A percentile compares a stretch with the other conserved stretches of the same genome.
Evolutionary conservation across 2,329 filamentous ascomycete species (phyloP).

Genomic region (Waltergamsia citrina): DNA sequence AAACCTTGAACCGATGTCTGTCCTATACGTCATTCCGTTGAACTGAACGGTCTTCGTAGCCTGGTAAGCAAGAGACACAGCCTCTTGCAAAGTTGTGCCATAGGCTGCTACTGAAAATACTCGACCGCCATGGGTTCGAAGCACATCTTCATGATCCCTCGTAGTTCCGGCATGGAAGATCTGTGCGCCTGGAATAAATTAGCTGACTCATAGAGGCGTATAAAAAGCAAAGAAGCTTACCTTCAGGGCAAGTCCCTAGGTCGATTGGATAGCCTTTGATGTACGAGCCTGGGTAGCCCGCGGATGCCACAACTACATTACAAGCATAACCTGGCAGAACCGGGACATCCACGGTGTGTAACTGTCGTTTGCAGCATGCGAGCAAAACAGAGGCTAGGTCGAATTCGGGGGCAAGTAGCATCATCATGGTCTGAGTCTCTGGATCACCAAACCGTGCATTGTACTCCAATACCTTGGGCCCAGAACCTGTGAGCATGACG

Average conservation of each 20-base stretch:
- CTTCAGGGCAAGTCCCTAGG: conserved; percentile 32
- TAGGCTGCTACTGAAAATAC: conserved; percentile 89
- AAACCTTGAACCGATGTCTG: conserved; percentile 89
- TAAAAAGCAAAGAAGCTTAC: too few species aligned
- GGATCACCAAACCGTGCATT: conserved; percentile 86
- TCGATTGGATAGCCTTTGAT: conserved; percentile 61
- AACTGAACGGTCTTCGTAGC: conserved; percentile 65
- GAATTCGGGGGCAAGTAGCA: conserved; percentile 61
- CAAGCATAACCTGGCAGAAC: conserved; percentile 65
- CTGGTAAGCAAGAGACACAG: conserved; percentile 80
- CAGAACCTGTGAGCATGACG: conserved; percentile 70
- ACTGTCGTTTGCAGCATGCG: conserved; percentile 62
- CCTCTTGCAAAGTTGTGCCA: conserved; percentile 61
- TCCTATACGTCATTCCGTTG: conserved; percentile 82
- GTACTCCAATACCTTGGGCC: conserved; percentile 76
- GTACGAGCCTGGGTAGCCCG: conserved; percentile 83
- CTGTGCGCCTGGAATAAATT: too few species aligned
- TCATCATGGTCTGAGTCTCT: conserved; percentile 74
- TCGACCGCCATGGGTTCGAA: conserved; percentile 76
- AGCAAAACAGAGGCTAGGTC: conserved; percentile 80
- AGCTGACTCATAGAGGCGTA: too few species aligned
- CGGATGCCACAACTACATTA: conserved; percentile 89
- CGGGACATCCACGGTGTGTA: conserved; percentile 60
- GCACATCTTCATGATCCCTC: conserved; percentile 46
- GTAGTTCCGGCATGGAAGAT: conserved; percentile 97